Base-by-base conservation (phyloP, 805 yeast species). In the Kodamaea jinghongensis region DNA sequence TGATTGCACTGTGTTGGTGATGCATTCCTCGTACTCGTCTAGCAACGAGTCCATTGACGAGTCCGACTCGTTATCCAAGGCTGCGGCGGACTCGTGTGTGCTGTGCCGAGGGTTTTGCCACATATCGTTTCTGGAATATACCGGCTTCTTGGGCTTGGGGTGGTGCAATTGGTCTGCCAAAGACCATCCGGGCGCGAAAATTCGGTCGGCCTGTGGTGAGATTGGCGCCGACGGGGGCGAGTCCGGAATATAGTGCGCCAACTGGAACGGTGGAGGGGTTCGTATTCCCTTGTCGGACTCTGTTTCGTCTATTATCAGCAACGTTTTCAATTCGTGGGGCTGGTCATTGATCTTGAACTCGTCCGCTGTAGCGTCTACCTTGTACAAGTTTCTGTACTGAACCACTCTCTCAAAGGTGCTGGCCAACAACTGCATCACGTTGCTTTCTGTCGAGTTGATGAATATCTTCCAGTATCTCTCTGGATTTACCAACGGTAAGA, bases 401-500 rank as follows among this genome's bases (percentile, higher is more conserved):
- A 75, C 73, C 15, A 65, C 61, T 6, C 49, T 46, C 26, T 59
- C 63, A 31, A 80, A 65, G 20, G 75, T 70, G 2, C 15, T 16
- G 42, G 64, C 69, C 36, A 71, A 54, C 14, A 46, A 45, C 3
- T 46, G 43, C 4, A 71, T 45, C 2, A 55, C 54, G 6, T 45
- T 39, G 1, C 41, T 36, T 32, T 68, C 65, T 3, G 52, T 56
- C 0, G 71, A 52, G 32, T 58, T 60, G 4, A 76, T 49, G 26
- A 63, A 60, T 7, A 77, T 66, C 43, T 71, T 71, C 95, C 95
- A 86, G 58, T 78, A 84, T 50, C 91, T 64, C 46, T 79, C 83
- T 0, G 95, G 95, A 50, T 84, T 85, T 17, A 77, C 78, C 42
- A 86, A 69, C 0, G 88, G 81, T 12, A 86, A 55, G 2, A 83